phyloP scores from a whole-genome alignment of 371 early-diverging fungal genomes.

The Actinomortierella wolfii region DNA sequence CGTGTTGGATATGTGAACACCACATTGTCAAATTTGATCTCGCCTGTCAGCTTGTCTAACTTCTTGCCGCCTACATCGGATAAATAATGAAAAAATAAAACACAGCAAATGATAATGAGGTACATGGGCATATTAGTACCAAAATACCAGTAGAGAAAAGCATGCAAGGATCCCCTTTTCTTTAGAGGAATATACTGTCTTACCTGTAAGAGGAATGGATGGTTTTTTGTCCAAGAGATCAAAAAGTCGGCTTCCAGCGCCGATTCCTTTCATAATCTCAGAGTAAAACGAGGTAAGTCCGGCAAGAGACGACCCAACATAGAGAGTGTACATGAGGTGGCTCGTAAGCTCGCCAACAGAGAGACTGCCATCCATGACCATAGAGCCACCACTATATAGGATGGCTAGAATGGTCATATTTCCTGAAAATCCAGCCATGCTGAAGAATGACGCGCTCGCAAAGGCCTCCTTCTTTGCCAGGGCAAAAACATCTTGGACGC shows the following conservation, averaged over 20 bases:
- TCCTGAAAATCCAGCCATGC: slow-evolving; percentile 77
- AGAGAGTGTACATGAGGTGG: slow-evolving; percentile 84
- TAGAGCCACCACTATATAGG: slow-evolving; percentile 74
- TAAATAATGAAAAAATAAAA: too few species aligned
- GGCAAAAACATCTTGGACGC: slow-evolving; percentile 61
- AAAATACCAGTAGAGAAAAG: too few species aligned
- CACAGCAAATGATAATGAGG: too few species aligned
- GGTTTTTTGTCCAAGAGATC: slow-evolving; percentile 65
- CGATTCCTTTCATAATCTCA: slow-evolving; percentile 85
- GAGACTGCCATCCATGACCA: slow-evolving; percentile 72
- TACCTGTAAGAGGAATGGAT: slow-evolving; percentile 42
- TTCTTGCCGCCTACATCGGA: slow-evolving; percentile 23
- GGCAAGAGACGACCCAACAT: slow-evolving; percentile 74
- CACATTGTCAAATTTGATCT: background rate
- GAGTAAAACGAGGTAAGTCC: slow-evolving; percentile 82
- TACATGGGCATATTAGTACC: too few species aligned
- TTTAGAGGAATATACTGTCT: too few species aligned
- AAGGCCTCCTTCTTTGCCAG: slow-evolving; percentile 71
- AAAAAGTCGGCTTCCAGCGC: slow-evolving; percentile 78
- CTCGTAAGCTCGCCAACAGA: slow-evolving; percentile 81
- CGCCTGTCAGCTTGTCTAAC: too few species aligned
- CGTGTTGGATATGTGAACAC: background rate
- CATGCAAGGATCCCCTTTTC: too few species aligned
- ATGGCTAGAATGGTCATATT: slow-evolving; percentile 78
- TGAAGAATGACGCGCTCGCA: slow-evolving; percentile 79